These are phyloP conservation scores for Pleoardoris graminearum DNA, from an alignment of 2,329 filamentous ascomycete species.

Conservation along the genomic window DNA sequence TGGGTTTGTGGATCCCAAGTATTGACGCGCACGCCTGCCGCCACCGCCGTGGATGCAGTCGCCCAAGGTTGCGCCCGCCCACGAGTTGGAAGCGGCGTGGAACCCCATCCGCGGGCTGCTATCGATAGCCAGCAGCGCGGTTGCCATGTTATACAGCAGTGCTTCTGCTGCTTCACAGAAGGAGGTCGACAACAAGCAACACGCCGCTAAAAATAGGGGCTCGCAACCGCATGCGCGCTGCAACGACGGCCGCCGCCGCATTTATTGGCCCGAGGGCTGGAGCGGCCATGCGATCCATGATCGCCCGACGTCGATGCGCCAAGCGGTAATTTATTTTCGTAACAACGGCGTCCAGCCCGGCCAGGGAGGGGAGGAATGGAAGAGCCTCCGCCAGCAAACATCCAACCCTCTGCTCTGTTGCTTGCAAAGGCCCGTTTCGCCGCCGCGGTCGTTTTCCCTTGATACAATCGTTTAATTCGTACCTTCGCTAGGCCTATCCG, in stretches of 20 bases:
- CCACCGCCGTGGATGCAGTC: too few species aligned
- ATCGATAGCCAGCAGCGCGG: too few species aligned
- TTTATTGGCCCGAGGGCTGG: background rate
- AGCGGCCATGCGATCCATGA: background rate
- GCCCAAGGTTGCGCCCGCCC: background rate
- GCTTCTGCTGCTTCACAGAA: too few species aligned
- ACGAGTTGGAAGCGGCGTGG: background rate
- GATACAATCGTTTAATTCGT: slow-evolving; percentile 25
- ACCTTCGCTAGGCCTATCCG: slow-evolving; percentile 15
- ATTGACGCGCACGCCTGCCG: background rate
- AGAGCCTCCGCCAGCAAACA: slow-evolving; percentile 20
- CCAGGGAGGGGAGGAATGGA: slow-evolving; percentile 9
- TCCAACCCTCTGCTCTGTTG: slow-evolving; percentile 17
- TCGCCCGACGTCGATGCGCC: slow-evolving; percentile 5
- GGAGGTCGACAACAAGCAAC: background rate
- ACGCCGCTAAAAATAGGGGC: slow-evolving; percentile 5
- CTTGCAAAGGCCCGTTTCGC: slow-evolving; percentile 17
- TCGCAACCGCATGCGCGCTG: background rate
- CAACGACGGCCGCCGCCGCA: background rate
- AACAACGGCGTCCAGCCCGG: slow-evolving; percentile 9
- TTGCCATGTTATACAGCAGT: too few species aligned
- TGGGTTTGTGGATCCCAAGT: background rate
- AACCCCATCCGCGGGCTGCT: too few species aligned
- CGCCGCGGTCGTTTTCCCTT: slow-evolving; percentile 28
- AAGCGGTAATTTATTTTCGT: slow-evolving; percentile 13